Evolutionary conservation across 805 yeast species (phyloP).

Genomic region (Metschnikowia reukaufii): DNA sequence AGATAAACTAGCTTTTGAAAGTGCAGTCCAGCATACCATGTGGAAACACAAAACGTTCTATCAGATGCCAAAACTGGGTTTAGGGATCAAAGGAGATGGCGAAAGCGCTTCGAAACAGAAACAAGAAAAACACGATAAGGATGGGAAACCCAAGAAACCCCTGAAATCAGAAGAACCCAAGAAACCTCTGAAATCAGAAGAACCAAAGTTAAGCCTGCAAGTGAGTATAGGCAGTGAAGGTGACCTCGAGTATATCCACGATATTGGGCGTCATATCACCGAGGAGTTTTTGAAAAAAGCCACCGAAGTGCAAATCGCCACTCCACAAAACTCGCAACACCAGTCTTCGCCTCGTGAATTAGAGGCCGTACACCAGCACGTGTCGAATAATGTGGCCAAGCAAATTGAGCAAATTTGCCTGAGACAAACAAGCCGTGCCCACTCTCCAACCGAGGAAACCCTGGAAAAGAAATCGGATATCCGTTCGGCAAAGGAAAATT

Average conservation of each 20-base stretch:
- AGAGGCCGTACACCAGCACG: conserved; percentile 29
- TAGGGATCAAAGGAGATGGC: conserved; percentile 12
- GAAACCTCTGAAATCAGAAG: too few relatives aligned
- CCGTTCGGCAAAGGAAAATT: conserved; percentile 25
- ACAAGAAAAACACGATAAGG: too few relatives aligned
- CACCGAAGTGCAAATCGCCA: conserved; percentile 28
- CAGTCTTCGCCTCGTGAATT: conserved; percentile 14
- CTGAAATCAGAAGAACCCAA: too few relatives aligned
- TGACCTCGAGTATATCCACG: conserved; percentile 25
- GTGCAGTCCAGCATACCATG: conserved; percentile 40
- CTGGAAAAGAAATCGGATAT: conserved; percentile 11
- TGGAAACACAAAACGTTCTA: conserved; percentile 39
- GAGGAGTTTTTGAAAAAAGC: conserved; percentile 34
- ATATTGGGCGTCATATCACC: conserved; percentile 35
- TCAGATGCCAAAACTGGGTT: conserved; percentile 8
- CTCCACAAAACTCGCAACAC: conserved; percentile 6
- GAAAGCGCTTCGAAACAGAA: neutral
- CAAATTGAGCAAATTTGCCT: conserved; percentile 26
- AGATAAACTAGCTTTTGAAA: conserved; percentile 40
- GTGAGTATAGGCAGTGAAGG: conserved; percentile 1
- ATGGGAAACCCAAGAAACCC: too few relatives aligned
- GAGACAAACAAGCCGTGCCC: conserved; percentile 7
- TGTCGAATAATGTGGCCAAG: conserved; percentile 31
- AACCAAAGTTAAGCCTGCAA: too few relatives aligned
- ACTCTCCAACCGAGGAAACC: conserved; percentile 8